Conservation (phyloP, 2,329 filamentous ascomycete genomes). For the Xylariaceae sp. region DNA sequence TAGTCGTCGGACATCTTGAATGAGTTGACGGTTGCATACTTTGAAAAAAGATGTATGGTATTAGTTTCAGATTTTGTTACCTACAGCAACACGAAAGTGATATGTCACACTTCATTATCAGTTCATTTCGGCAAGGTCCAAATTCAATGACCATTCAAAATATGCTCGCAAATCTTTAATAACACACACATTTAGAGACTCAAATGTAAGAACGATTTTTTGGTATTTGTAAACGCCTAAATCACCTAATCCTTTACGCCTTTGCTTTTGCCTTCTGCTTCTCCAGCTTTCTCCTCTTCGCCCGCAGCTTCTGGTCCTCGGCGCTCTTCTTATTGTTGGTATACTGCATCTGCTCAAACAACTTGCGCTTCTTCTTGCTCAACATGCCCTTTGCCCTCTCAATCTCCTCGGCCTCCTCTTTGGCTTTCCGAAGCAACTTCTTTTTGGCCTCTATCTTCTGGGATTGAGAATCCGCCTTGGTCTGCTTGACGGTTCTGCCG, state of each 20-base stretch:
- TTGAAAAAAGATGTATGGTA: slow-evolving; percentile 1
- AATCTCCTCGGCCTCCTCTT: slow-evolving; percentile 78
- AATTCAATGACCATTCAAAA: too few relatives aligned
- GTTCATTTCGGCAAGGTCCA: neutral
- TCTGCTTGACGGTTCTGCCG: slow-evolving; percentile 58
- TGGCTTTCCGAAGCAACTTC: slow-evolving; percentile 65
- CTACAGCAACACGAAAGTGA: too few relatives aligned
- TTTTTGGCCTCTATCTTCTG: slow-evolving; percentile 70
- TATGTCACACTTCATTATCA: slow-evolving; percentile 2
- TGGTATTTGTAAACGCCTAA: slow-evolving; percentile 14
- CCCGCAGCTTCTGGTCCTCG: slow-evolving; percentile 80
- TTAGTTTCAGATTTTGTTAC: too few relatives aligned
- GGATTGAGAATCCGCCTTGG: slow-evolving; percentile 48
- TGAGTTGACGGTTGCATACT: slow-evolving; percentile 17
- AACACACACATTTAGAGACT: too few relatives aligned
- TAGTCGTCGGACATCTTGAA: slow-evolving; percentile 21
- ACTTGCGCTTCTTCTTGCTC: slow-evolving; percentile 94
- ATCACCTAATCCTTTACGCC: slow-evolving; percentile 16
- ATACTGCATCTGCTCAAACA: slow-evolving; percentile 96
- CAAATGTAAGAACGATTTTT: neutral
- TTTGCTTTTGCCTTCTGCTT: slow-evolving; percentile 41
- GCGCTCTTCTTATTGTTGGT: slow-evolving; percentile 90
- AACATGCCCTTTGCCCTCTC: slow-evolving; percentile 98
- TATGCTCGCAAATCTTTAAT: too few relatives aligned
- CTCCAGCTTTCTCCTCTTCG: slow-evolving; percentile 89